A percentile compares a stretch with the other conserved stretches of the same genome.
Conservation (phyloP, 2,329 filamentous ascomycete genomes). For the Fusarium circinatum region DNA sequence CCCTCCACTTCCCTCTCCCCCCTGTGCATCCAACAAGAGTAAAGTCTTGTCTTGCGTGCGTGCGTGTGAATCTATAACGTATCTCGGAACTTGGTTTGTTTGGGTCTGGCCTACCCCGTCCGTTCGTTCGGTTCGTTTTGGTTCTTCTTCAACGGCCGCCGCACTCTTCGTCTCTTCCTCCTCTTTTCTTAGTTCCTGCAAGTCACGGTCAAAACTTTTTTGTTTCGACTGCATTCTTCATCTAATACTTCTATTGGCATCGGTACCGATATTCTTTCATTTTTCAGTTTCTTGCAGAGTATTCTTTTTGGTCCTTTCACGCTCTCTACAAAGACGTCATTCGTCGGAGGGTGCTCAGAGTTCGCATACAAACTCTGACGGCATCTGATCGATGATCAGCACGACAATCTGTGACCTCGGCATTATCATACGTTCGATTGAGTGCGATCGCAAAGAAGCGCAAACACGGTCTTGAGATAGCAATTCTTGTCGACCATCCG, state of each 20-base stretch:
- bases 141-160: conserved; percentile 17
- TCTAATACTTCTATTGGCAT: neutral
- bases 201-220: conserved; percentile 1
- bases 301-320: conserved; percentile 20
- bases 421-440: neutral
- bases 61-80: neutral
- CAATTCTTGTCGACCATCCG: conserved; percentile 14
- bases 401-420: conserved; percentile 2
- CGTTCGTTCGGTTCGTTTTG: neutral
- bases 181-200: conserved; percentile 14
- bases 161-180: conserved; percentile 34
- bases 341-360: conserved; percentile 2
- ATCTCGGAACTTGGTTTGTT: conserved; percentile 21
- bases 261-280: conserved; percentile 1
- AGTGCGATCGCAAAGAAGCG: conserved; percentile 1
- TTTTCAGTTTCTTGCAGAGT: conserved; percentile 3
- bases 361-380: conserved; percentile 13
- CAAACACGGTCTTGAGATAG: neutral
- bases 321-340: conserved; percentile 21
- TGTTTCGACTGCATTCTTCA: conserved; percentile 2
- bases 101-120: neutral
- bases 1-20: conserved; percentile 21
- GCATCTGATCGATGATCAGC: conserved; percentile 8
- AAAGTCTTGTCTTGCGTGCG: neutral
- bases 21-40: conserved; percentile 16